Evolutionary conservation across 2,329 filamentous ascomycete species (phyloP), one percentile per base, ranked within the genome.

Genomic region (Paradendryphiella salina): DNA sequence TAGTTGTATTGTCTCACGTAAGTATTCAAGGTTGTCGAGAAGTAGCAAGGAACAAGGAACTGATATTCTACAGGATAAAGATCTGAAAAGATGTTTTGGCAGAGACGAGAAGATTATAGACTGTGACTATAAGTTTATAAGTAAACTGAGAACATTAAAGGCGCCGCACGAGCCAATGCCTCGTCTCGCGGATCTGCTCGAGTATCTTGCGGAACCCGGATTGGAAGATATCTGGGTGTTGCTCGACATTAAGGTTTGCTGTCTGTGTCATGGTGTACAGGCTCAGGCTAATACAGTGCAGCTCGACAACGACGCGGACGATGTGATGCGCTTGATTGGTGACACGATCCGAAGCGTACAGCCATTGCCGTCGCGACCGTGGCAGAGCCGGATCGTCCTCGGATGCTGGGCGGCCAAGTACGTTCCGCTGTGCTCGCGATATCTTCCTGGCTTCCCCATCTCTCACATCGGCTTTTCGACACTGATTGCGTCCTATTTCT

Each of bases 1-100:
- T 96, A 0, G 88, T 96, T 0, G 89, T 97, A 8, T 76, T 97
- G 33, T 90, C 87, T 37, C 91, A 95, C 77, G 88, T 89, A 74
- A 70, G 79, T 26, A 15, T 29, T 23, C 11, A 7, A 29, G 0
- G 7, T 1, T 14, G n/a, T 4, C 5, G 14, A 4, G 6, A 29
- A 5, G 8, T 14, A 18, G 34, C 33, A 2, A 3, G 34, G 11
- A 18, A 35, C 33, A 2, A 3, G 34, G 11, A 10, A 50, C 57
- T 63, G 33, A 65, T 36, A 8, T 28, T 41, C 2, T 10, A 11
- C 52, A 91, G 84, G 92, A 96, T 69, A 77, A 82, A 5, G 85
- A 83, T 2, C 78, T 96, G 28, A 86, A 88, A 71, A 83, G 93
- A 38, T 96, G 90, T 73, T 96, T 88, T 69, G 91, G 91, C 10